phyloP scores from a whole-genome alignment of 1,139 yeast species.

The Magnusiomyces magnusii region DNA sequence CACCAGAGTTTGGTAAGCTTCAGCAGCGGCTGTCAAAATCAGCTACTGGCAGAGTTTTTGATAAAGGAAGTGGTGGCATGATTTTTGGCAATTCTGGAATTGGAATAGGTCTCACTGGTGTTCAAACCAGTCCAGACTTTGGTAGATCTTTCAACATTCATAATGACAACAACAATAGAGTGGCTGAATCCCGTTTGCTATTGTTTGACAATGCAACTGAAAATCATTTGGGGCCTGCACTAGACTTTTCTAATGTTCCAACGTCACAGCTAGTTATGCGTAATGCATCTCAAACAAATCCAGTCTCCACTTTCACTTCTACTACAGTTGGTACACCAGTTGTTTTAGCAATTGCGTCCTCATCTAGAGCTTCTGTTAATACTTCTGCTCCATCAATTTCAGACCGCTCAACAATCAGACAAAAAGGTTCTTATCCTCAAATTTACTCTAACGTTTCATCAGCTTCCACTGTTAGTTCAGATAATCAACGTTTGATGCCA shows the following conservation, averaged over 20 bases:
- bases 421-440: not conserved
- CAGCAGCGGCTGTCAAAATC: not conserved
- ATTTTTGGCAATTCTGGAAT: not conserved
- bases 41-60: not conserved
- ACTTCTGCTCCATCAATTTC: not conserved
- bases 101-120: constrained; percentile 6
- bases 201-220: not conserved
- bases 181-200: no score
- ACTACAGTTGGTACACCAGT: not conserved
- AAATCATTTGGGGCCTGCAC: not conserved
- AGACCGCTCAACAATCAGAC: not conserved
- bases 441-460: not conserved
- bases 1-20: not conserved
- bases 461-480: not conserved
- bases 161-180: no score
- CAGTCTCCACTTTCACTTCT: not conserved
- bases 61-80: not conserved
- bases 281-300: not conserved
- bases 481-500: not conserved
- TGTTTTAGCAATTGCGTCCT: not conserved
- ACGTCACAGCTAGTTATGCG: not conserved
- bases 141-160: not conserved
- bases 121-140: not conserved
- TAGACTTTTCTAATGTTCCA: not conserved
- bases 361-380: not conserved